A percentile compares a stretch with the other conserved stretches of the same genome.
Evolutionary conservation across 2,329 filamentous ascomycete species (phyloP).

Genomic region (Camillea tinctor): DNA sequence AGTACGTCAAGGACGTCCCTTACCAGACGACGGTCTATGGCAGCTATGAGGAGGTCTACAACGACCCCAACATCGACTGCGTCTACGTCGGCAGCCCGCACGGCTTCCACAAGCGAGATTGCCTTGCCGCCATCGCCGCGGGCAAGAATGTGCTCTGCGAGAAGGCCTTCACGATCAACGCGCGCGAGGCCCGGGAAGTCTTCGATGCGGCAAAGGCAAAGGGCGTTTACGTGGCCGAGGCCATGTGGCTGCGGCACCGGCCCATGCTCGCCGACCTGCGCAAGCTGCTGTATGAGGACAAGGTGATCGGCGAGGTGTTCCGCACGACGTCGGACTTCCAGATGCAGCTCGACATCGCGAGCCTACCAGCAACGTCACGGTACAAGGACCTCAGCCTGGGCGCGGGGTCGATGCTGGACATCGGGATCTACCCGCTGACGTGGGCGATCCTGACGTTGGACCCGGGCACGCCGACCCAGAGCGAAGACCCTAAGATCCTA

Average conservation of each 20-base stretch:
- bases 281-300: constrained; percentile 38
- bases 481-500: constrained; percentile 34
- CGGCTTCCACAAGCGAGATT: constrained; percentile 43
- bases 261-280: constrained; percentile 37
- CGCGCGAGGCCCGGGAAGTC: constrained; percentile 39
- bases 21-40: constrained; percentile 36
- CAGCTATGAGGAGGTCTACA: constrained; percentile 40
- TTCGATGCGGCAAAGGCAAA: constrained; percentile 38
- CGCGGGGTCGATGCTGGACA: constrained; percentile 42
- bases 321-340: constrained; percentile 42
- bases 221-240: constrained; percentile 45
- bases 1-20: constrained; percentile 23
- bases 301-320: constrained; percentile 38
- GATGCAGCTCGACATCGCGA: constrained; percentile 35
- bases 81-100: constrained; percentile 48
- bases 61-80: constrained; percentile 41
- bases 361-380: constrained; percentile 31
- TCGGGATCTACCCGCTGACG: constrained; percentile 44
- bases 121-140: constrained; percentile 40
- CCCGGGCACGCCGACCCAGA: constrained; percentile 24
- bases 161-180: constrained; percentile 44
- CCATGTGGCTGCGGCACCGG: constrained; percentile 45
- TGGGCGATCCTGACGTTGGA: constrained; percentile 40
- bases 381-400: constrained; percentile 40
- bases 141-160: constrained; percentile 47